phyloP scores from a whole-genome alignment of 2,329 filamentous ascomycete genomes.

The Trichophaea hybrida region DNA sequence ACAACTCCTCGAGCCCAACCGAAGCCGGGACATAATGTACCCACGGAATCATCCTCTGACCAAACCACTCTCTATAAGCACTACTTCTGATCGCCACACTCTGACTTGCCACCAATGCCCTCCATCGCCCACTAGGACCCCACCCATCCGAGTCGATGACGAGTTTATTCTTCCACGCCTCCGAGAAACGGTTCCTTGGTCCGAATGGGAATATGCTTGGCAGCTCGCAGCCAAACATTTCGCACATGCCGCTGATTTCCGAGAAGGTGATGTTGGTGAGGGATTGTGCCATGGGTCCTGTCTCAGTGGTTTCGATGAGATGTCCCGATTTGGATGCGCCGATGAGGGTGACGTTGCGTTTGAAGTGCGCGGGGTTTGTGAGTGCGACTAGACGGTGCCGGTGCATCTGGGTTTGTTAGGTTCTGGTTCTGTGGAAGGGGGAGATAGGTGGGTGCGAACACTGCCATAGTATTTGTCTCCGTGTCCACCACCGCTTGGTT shows the following conservation, averaged over 20 bases:
- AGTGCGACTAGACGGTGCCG: slow-evolving; percentile 17
- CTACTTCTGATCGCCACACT: slow-evolving; percentile 41
- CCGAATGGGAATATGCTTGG: slow-evolving; percentile 9
- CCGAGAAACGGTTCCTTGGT: slow-evolving; percentile 7
- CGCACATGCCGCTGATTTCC: not conserved
- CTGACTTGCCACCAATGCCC: slow-evolving; percentile 37
- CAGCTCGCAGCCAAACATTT: slow-evolving; percentile 16
- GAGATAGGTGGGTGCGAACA: slow-evolving; percentile 3
- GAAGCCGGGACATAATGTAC: slow-evolving; percentile 44
- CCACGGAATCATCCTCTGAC: slow-evolving; percentile 43
- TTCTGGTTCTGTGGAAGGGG: not conserved
- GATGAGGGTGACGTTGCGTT: slow-evolving; percentile 5
- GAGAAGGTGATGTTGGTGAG: slow-evolving; percentile 17
- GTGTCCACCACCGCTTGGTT: slow-evolving; percentile 16
- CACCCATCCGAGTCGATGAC: slow-evolving; percentile 45
- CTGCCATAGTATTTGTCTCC: slow-evolving; percentile 16
- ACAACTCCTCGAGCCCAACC: slow-evolving; percentile 38
- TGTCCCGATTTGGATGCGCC: slow-evolving; percentile 5
- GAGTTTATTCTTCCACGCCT: slow-evolving; percentile 17
- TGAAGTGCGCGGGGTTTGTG: slow-evolving; percentile 14
- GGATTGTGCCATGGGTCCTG: slow-evolving; percentile 9
- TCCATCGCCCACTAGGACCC: slow-evolving; percentile 41
- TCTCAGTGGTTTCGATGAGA: slow-evolving; percentile 3
- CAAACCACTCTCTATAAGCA: slow-evolving; percentile 44
- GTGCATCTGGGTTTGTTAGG: slow-evolving; percentile 14